Percentiles rank a stretch among this genome's conserved stretches.
phyloP scores from a whole-genome alignment of 1,284 basidiomycete species.

The Sporisorium sorghi region DNA sequence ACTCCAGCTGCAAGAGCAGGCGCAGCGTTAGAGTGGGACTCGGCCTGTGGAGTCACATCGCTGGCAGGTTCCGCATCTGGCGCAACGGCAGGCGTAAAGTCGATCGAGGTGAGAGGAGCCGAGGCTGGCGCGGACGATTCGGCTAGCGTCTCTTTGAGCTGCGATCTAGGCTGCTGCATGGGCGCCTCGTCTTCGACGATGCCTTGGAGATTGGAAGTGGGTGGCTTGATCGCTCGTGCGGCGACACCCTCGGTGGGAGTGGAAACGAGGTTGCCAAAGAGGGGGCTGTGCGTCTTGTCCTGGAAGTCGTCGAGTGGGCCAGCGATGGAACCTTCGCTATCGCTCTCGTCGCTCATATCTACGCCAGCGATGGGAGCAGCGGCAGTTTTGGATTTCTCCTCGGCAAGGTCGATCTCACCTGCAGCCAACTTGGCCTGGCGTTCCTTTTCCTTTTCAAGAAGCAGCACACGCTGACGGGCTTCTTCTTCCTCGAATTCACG shows the following conservation, averaged over 20 bases:
- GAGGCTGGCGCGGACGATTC: slow-evolving; percentile 17
- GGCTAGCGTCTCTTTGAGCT: slow-evolving; percentile 11
- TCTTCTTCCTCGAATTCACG: slow-evolving; percentile 64
- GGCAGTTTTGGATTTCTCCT: slow-evolving; percentile 48
- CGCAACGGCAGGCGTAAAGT: slow-evolving; percentile 20
- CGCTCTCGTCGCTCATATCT: slow-evolving; percentile 67
- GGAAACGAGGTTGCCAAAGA: slow-evolving; percentile 51
- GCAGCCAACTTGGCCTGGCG: slow-evolving; percentile 50
- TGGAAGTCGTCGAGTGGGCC: slow-evolving; percentile 44
- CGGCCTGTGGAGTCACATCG: slow-evolving; percentile 5
- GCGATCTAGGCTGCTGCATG: slow-evolving; percentile 7
- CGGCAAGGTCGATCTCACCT: slow-evolving; percentile 37
- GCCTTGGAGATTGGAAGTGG: slow-evolving; percentile 29
- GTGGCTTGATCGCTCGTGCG: slow-evolving; percentile 38
- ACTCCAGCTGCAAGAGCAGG: slow-evolving; percentile 28
- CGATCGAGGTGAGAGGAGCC: slow-evolving; percentile 26
- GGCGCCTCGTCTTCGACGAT: slow-evolving; percentile 30
- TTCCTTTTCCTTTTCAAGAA: slow-evolving; percentile 56
- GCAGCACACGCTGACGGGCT: slow-evolving; percentile 52
- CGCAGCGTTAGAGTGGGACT: neutral
- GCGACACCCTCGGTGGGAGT: slow-evolving; percentile 30
- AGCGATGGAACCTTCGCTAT: slow-evolving; percentile 57
- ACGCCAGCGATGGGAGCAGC: slow-evolving; percentile 63
- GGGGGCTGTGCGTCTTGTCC: slow-evolving; percentile 61
- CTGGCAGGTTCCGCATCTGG: slow-evolving; percentile 16